phyloP scores from a whole-genome alignment of 148 eudicot species.

The Pouteria glomerata region DNA sequence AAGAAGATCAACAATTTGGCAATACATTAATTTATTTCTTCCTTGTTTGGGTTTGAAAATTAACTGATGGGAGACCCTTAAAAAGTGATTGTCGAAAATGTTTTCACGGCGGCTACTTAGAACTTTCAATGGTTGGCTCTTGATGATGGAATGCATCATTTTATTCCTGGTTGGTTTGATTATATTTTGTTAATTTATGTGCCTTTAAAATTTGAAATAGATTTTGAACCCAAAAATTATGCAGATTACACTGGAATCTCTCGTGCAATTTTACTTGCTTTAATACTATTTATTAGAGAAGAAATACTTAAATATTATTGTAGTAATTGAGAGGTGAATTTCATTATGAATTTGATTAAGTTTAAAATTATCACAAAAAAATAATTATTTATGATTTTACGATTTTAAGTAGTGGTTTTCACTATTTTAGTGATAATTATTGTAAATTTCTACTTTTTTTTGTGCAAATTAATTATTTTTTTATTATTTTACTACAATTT shows the following conservation, averaged over 20 bases:
- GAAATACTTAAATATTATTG: no score
- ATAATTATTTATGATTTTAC: no score
- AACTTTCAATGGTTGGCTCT: neutral
- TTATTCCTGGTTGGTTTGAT: neutral
- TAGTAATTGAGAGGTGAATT: no score
- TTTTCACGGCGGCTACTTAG: neutral
- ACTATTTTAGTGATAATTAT: no score
- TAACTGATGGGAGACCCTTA: neutral
- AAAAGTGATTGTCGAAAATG: neutral
- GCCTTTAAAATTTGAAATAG: neutral
- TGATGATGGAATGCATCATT: neutral
- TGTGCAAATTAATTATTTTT: no score
- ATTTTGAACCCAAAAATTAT: neutral
- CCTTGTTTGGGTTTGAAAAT: neutral
- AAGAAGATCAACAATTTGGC: conserved; percentile 1
- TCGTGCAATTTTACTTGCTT: neutral
- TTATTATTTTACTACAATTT: no score
- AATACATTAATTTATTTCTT: neutral
- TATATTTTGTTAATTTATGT: neutral
- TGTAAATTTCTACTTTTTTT: no score
- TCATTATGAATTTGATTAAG: no score
- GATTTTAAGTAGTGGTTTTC: no score
- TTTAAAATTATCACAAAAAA: no score
- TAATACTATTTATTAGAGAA: no score
- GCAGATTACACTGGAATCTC: neutral